Conservation (phyloP, 192 early-diverging fungal genomes). For the Coemansia sp. region DNA sequence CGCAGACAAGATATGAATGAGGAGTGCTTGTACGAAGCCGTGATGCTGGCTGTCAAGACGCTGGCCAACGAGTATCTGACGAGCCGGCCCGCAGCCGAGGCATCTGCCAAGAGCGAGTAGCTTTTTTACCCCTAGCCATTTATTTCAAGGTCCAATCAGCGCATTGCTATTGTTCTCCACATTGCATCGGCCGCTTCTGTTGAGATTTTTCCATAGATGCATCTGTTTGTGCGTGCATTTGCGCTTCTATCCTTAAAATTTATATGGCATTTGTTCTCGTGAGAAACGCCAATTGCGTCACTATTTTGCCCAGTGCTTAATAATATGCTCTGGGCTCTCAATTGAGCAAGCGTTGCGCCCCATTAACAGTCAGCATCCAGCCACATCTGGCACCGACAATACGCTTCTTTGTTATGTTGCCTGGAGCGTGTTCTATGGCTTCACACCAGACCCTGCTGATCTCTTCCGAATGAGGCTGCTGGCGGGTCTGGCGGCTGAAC, state of each 20-base stretch:
- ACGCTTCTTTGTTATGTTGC: neutral
- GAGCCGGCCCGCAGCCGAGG: slow-evolving; percentile 19
- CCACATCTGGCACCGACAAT: neutral
- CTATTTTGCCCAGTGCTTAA: neutral
- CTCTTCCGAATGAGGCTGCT: neutral
- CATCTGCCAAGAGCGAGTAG: neutral
- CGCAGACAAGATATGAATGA: slow-evolving; percentile 54
- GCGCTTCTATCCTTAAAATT: neutral
- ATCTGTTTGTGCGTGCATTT: neutral
- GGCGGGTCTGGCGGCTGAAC: no score
- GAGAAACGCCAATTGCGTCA: neutral
- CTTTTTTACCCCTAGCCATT: neutral
- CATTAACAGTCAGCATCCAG: neutral
- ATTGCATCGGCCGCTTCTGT: slow-evolving; percentile 2
- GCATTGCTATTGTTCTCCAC: neutral
- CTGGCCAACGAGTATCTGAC: slow-evolving; percentile 54
- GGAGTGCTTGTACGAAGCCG: slow-evolving; percentile 52
- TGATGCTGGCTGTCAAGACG: slow-evolving; percentile 53
- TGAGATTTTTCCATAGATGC: slow-evolving; percentile 2
- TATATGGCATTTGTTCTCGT: neutral
- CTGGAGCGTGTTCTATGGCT: neutral
- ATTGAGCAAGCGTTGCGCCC: neutral
- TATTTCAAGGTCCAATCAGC: neutral
- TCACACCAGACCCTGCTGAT: neutral
- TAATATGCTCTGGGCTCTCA: neutral